These are phyloP conservation scores for Pulveroboletus sp. DNA, from an alignment of 768 basidiomycete species.

Conservation along the genomic window DNA sequence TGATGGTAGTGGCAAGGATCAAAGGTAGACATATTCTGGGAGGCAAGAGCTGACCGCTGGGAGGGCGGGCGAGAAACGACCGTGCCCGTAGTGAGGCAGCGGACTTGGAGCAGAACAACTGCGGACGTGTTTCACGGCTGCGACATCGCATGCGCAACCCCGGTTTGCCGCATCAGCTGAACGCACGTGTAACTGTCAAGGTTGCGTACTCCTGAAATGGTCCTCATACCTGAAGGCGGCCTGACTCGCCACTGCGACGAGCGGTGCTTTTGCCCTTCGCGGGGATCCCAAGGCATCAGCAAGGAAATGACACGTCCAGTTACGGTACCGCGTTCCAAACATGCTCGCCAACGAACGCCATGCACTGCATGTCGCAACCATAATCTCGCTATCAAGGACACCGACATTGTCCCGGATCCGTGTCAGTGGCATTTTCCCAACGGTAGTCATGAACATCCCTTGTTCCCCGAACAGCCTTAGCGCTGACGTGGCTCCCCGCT, in stretches of 20 bases:
- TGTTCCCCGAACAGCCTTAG: not conserved
- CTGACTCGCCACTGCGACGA: too few species aligned
- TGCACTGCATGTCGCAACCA: not conserved
- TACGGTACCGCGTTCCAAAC: not conserved
- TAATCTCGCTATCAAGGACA: not conserved
- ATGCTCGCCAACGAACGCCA: not conserved
- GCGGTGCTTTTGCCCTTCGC: not conserved
- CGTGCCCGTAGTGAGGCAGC: too few species aligned
- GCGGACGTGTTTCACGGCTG: too few species aligned
- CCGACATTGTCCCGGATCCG: not conserved
- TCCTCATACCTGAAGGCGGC: not conserved
- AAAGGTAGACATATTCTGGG: too few species aligned
- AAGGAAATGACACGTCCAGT: too few species aligned
- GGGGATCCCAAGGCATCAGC: too few species aligned
- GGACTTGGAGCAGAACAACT: too few species aligned
- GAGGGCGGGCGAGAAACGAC: too few species aligned
- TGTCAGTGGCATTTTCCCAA: not conserved
- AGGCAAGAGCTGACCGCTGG: too few species aligned
- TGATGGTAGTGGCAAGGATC: too few species aligned
- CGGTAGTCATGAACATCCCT: not conserved
- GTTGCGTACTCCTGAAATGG: not conserved
- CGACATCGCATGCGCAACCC: not conserved
- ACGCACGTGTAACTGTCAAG: not conserved
- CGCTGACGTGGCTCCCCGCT: not conserved
- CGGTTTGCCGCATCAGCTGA: not conserved